These are phyloP conservation scores for Aspergillus neotritici DNA, from an alignment of 2,329 filamentous ascomycete genomes.

Conservation along the genomic window DNA sequence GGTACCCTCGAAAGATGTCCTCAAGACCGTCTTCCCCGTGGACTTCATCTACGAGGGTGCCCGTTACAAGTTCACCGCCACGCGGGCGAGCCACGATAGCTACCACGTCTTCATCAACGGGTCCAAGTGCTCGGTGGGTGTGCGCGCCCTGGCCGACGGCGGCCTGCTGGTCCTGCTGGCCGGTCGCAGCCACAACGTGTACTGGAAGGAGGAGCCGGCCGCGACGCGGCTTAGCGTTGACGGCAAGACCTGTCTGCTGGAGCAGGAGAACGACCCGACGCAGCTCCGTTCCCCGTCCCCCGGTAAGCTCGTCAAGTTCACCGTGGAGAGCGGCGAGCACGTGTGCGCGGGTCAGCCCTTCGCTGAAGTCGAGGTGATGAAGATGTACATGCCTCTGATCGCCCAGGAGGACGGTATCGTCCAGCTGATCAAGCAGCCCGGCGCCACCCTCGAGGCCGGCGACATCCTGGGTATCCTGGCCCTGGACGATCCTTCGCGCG, in stretches of 20 bases:
- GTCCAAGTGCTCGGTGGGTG: slow-evolving; percentile 88
- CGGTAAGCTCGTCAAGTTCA: slow-evolving; percentile 97
- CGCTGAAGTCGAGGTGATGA: slow-evolving; percentile 99
- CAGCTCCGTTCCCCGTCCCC: slow-evolving; percentile 92
- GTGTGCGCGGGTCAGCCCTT: slow-evolving; percentile 88
- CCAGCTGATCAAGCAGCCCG: slow-evolving; percentile 97
- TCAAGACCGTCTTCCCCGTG: slow-evolving; percentile 95
- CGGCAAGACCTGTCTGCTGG: slow-evolving; percentile 93
- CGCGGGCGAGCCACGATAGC: slow-evolving; percentile 82
- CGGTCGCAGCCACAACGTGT: slow-evolving; percentile 93
- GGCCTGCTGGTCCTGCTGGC: slow-evolving; percentile 85
- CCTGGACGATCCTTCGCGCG: slow-evolving; percentile 88
- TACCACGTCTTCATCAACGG: slow-evolving; percentile 99
- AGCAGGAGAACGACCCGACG: slow-evolving; percentile 98
- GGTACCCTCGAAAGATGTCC: slow-evolving; percentile 89
- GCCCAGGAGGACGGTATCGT: slow-evolving; percentile 93
- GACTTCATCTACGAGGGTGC: slow-evolving; percentile 98
- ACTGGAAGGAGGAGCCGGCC: slow-evolving; percentile 99
- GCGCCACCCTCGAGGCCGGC: slow-evolving; percentile 93
- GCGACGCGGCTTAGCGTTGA: slow-evolving; percentile 94
- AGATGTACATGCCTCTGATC: slow-evolving; percentile 99
- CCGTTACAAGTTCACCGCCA: slow-evolving; percentile 97
- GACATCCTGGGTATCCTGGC: slow-evolving; percentile 97
- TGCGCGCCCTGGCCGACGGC: slow-evolving; percentile 87
- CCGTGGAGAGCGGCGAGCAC: slow-evolving; percentile 90